Evolutionary conservation across 768 basidiomycete species (phyloP), one percentile per base, ranked within the genome.

Genomic region (Rhizopogon sp.): DNA sequence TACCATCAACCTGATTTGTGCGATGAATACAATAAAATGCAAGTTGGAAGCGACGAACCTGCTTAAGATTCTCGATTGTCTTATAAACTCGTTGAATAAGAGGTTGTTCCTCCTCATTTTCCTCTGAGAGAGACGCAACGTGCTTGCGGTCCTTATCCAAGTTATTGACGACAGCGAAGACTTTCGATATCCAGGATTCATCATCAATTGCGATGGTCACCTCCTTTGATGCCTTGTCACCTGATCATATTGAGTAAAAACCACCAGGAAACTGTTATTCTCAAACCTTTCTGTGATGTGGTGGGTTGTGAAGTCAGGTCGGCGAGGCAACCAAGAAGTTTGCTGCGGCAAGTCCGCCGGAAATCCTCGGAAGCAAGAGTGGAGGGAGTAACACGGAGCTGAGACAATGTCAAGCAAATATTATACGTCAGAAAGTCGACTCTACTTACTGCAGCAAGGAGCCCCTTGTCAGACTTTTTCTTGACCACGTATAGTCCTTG

Each of bases 401-500:
- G 56, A 57, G 59, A 37, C 31, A 43, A 33, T 39, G 13, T 22
- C 42, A 14, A 20, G 11, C 40, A 14, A 20, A 8, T 17, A 0
- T 11, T 10, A 25, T 11, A 50, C 22, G 25, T 35, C 29, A 2
- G n/a, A 37, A 37, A 49, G 8, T 10, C 35, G 10, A 49, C 41
- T 11, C 41, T 16, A 76, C 88, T 58, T 67, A 93, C 89, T 62
- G 79, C 78, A 55, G 68, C 61, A 59, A 83, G 76, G 1, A 73
- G 58, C 56, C 79, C 87, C 66, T 88, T 89, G 54, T 81, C 79
- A 22, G 84, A 82, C 65, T 82, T 83, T 71, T 90, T 93, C 61
- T 79, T 79, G 58, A 93, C 71, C 17, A 79, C 68, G 66, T 93
- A 97, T 43, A 96, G 79, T 0, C 93, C 94, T 57, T 97, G 79